phyloP scores from a whole-genome alignment of 352 stramenopile genomes.

The Aphanomyces stellatus region DNA sequence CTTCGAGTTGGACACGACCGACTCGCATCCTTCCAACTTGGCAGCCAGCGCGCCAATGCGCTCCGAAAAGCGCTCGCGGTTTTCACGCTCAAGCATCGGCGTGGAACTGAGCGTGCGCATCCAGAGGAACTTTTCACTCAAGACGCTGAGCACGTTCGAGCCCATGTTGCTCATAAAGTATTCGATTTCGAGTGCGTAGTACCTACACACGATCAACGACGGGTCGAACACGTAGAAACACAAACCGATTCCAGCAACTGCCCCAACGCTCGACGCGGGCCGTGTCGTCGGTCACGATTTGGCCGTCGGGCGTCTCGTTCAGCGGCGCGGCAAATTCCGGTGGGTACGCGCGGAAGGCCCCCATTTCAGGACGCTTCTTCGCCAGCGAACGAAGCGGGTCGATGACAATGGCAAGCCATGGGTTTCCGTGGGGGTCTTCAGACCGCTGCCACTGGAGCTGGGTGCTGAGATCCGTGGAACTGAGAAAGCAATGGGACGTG shows the following conservation, averaged over 20 bases:
- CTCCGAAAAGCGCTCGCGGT: constrained; percentile 84
- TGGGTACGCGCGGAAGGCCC: constrained; percentile 96
- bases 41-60: constrained; percentile 79
- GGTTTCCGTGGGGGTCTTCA: constrained; percentile 93
- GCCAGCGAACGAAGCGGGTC: constrained; percentile 94
- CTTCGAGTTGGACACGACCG: constrained; percentile 16
- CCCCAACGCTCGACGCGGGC: constrained; percentile 94
- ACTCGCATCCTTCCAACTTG: constrained; percentile 73
- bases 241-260: constrained; percentile 87
- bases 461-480: constrained; percentile 94
- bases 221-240: background rate
- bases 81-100: constrained; percentile 84
- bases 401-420: constrained; percentile 97
- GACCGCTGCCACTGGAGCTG: constrained; percentile 97
- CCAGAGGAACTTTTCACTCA: constrained; percentile 93
- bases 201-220: constrained; percentile 29
- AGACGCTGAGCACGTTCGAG: constrained; percentile 85
- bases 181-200: constrained; percentile 93
- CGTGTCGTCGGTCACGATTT: constrained; percentile 89
- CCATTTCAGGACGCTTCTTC: constrained; percentile 91
- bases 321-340: constrained; percentile 90
- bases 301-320: constrained; percentile 94
- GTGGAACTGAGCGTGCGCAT: constrained; percentile 86
- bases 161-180: constrained; percentile 95
- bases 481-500: constrained; percentile 96